Percentiles rank a stretch among this genome's conserved stretches.
Evolutionary conservation across 2,329 filamentous ascomycete species (phyloP).

Genomic region (Aspergillus sp.): DNA sequence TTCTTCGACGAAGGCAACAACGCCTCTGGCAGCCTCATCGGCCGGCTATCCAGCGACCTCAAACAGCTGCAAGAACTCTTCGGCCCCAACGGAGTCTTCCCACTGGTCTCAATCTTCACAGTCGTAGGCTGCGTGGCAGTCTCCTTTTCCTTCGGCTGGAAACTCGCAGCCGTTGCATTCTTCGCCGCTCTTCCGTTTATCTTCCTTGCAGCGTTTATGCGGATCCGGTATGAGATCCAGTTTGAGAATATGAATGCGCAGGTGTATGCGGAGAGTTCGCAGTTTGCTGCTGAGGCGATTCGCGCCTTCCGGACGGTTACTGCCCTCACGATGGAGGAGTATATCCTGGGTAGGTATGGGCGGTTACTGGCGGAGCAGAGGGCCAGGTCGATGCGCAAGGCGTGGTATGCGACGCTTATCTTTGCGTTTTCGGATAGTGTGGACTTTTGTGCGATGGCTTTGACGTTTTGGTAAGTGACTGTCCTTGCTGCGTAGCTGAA

Average conservation of each 20-base stretch:
- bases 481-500: neutral
- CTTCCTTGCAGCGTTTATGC: conserved; percentile 53
- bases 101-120: conserved; percentile 68
- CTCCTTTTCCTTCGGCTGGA: conserved; percentile 75
- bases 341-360: conserved; percentile 67
- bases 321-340: conserved; percentile 70
- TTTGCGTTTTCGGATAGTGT: conserved; percentile 62
- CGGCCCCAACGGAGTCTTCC: conserved; percentile 50
- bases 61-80: conserved; percentile 56
- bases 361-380: conserved; percentile 63
- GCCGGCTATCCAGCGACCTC: conserved; percentile 53
- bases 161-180: conserved; percentile 69
- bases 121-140: conserved; percentile 68
- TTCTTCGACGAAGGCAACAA: conserved; percentile 54
- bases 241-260: conserved; percentile 70
- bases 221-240: conserved; percentile 66
- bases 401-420: conserved; percentile 64
- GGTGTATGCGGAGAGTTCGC: conserved; percentile 73
- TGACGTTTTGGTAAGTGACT: conserved; percentile 58
- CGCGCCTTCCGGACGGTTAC: conserved; percentile 74
- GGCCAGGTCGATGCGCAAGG: conserved; percentile 61
- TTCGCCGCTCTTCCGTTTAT: conserved; percentile 62
- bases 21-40: conserved; percentile 53
- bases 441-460: conserved; percentile 56
- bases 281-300: conserved; percentile 75